Percentiles rank a stretch among this genome's conserved stretches.
Conservation (phyloP, 306 rosid genomes). For the Vachellia collinsii region DNA sequence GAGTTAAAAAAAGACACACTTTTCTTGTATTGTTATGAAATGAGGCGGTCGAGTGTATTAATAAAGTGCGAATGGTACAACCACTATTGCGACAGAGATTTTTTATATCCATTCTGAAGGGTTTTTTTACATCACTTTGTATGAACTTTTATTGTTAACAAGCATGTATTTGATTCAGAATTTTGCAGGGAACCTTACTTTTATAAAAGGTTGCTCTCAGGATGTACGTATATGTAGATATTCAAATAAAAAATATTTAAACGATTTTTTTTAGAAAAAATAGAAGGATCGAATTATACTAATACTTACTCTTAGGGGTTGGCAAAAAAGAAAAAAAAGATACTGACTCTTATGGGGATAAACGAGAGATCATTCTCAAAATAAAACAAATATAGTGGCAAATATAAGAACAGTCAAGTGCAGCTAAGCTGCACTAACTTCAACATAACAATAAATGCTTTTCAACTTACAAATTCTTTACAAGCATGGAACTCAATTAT, state of each 20-base stretch:
- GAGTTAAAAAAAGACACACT: neutral
- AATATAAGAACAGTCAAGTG: neutral
- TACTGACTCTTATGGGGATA: neutral
- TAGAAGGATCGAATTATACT: neutral
- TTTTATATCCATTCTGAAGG: no score
- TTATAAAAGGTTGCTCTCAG: neutral
- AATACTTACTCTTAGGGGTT: no score
- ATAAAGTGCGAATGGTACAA: neutral
- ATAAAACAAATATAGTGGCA: neutral
- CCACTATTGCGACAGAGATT: neutral
- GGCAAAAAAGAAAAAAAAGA: no score
- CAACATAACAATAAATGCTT: neutral
- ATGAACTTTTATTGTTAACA: neutral
- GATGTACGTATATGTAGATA: neutral
- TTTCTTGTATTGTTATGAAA: no score
- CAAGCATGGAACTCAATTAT: neutral
- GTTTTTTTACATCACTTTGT: neutral
- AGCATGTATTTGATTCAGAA: neutral
- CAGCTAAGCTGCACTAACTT: constrained; percentile 14
- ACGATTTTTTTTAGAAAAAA: neutral
- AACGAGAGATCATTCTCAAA: neutral
- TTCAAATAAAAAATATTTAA: neutral
- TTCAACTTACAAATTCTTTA: neutral
- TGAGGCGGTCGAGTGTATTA: neutral
- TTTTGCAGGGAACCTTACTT: neutral